Conservation (phyloP, 805 yeast genomes). For the Ogataea pignaliae region DNA sequence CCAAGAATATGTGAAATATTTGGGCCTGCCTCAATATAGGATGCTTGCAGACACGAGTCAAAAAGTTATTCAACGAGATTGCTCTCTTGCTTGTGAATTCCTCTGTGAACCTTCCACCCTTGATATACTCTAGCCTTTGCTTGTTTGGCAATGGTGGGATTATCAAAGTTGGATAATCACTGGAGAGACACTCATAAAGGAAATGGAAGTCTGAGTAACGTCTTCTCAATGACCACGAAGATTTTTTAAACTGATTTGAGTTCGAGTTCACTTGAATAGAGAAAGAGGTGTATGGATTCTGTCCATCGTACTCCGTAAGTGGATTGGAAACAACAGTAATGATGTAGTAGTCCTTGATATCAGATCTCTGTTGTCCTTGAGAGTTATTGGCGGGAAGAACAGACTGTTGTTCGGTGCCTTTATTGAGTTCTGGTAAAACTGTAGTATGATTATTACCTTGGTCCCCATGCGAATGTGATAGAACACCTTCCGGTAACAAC, state of each 20-base stretch:
- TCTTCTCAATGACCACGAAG: slow-evolving; percentile 55
- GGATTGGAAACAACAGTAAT: slow-evolving; percentile 52
- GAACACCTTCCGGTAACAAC: slow-evolving; percentile 1
- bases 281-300: slow-evolving; percentile 74
- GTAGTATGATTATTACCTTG: not conserved
- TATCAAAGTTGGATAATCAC: slow-evolving; percentile 79
- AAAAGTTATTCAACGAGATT: slow-evolving; percentile 71
- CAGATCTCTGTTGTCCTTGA: not conserved
- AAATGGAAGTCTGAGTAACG: slow-evolving; percentile 85
- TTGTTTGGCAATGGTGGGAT: slow-evolving; percentile 95
- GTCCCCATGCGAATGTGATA: not conserved
- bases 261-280: slow-evolving; percentile 59
- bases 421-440: not conserved
- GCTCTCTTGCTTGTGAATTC: slow-evolving; percentile 84
- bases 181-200: slow-evolving; percentile 65
- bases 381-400: not conserved
- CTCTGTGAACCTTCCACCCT: slow-evolving; percentile 86
- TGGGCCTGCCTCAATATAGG: slow-evolving; percentile 67
- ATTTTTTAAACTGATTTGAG: slow-evolving; percentile 49
- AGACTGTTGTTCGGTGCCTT: not conserved
- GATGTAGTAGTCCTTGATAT: slow-evolving; percentile 24
- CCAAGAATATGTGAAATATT: slow-evolving; percentile 65
- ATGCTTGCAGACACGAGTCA: slow-evolving; percentile 69
- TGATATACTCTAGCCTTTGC: slow-evolving; percentile 83
- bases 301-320: slow-evolving; percentile 65